Conservation (phyloP, 176 grass and related monocot genomes). For the Carex cristatella region DNA sequence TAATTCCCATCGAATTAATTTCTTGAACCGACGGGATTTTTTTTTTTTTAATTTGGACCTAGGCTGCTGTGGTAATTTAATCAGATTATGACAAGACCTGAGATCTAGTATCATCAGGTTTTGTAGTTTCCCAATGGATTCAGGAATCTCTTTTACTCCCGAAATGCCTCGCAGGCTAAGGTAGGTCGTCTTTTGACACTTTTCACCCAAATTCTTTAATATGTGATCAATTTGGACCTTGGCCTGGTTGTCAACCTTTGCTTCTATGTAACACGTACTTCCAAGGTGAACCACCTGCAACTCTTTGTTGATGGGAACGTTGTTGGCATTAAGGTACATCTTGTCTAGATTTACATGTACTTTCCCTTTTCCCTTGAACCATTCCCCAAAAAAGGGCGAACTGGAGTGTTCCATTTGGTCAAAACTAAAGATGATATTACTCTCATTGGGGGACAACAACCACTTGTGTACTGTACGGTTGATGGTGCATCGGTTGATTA, state of each 20-base stretch:
- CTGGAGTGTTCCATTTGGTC: too few species aligned
- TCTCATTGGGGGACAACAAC: too few species aligned
- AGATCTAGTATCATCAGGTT: constrained; percentile 1
- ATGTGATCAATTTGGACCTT: background rate
- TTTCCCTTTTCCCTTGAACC: too few species aligned
- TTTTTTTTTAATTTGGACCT: background rate
- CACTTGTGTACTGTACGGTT: too few species aligned
- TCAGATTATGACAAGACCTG: background rate
- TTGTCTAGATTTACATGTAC: too few species aligned
- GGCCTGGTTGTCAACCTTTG: background rate
- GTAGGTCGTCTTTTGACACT: constrained; percentile 34
- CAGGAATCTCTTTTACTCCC: constrained; percentile 7
- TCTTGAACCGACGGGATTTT: background rate
- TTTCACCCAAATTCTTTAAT: constrained; percentile 8
- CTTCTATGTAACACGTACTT: background rate
- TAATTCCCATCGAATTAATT: too few species aligned
- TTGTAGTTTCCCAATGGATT: background rate
- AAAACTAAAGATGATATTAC: too few species aligned
- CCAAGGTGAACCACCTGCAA: too few species aligned
- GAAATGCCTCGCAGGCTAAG: constrained; percentile 40
- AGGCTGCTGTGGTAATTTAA: constrained; percentile 12
- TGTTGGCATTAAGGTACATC: too few species aligned
- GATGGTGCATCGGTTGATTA: too few species aligned
- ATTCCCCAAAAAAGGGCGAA: too few species aligned
- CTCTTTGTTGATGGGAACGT: too few species aligned